Base-by-base conservation (phyloP, 441 rosid species). In the Kokia cookei region DNA sequence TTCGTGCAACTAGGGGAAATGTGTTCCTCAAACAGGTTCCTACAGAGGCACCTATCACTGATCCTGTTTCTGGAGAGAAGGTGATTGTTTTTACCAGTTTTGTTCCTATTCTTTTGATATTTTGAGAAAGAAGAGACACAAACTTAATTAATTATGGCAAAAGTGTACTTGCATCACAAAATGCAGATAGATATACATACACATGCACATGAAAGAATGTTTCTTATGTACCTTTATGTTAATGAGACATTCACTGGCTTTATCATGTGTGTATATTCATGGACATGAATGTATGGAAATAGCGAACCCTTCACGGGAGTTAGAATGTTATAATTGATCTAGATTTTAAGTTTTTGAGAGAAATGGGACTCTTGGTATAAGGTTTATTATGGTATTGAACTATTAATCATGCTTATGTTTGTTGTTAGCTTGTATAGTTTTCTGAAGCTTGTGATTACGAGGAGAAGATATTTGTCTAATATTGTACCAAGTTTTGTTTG, bases 1-100 rank as follows among this genome's bases (percentile, higher is more conserved):
- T 93, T 77, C 97, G 97, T 82, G 98, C 98, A 66, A 96, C 99
- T 73, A 87, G 99, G 86, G 98, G 97, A 35, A 92, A 92, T 85
- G 91, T 96, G 76, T 91, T 80, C 78, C 59, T 90, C 63, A 88
- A 87, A 83, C 98, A 90, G 82, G 82, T 83, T 75, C 83, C 78
- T 19, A 71, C 87, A 72, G 94, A 96, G 80, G 95, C 87, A 54
- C 88, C 97, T 68, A 89, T 93, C 59, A 83, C 74, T 68, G 99
- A 96, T 83, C 99, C 99, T 79, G 80, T 80, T 78, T 96, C 97
- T 68, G 94, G 94, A 65, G 93, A 86, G 79, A 89, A 91, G 97
- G 97, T 89, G 72, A 48, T 48, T 74, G 24, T 59, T 15, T 24
- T 57, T 29, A 7, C 43, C 40, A 22, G 3, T 42, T 71, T 40